These are phyloP conservation scores for Cutaneotrichosporon mucoides DNA, from an alignment of 1,284 basidiomycete species.

Conservation along the genomic window DNA sequence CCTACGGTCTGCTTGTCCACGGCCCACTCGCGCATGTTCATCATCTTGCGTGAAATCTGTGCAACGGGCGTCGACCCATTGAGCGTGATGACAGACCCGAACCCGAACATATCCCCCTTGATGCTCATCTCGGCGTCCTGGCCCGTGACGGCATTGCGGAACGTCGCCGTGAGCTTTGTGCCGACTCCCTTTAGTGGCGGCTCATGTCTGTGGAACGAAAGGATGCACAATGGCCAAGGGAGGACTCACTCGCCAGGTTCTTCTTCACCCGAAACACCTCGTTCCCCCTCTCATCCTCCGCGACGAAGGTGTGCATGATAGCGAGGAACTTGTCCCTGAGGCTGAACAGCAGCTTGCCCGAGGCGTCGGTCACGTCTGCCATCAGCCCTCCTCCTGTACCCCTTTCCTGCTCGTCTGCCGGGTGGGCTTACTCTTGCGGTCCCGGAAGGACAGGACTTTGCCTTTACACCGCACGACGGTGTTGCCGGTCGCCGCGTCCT, in stretches of 20 bases:
- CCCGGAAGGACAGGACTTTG: conserved; percentile 35
- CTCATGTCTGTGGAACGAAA: too few species aligned
- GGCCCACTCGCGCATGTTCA: conserved; percentile 36
- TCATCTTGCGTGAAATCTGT: conserved; percentile 38
- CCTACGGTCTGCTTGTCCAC: conserved; percentile 41
- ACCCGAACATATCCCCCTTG: conserved; percentile 42
- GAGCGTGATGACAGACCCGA: conserved; percentile 33
- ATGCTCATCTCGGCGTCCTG: conserved; percentile 28
- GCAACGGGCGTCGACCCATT: conserved; percentile 32
- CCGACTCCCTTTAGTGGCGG: conserved; percentile 5
- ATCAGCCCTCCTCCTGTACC: not conserved
- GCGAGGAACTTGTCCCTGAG: conserved; percentile 37
- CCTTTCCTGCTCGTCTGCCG: too few species aligned
- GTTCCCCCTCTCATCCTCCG: conserved; percentile 28
- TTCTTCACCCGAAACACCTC: conserved; percentile 40
- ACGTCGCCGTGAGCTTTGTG: conserved; percentile 38
- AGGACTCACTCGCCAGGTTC: conserved; percentile 31
- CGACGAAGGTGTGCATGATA: conserved; percentile 34
- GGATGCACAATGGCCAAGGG: too few species aligned
- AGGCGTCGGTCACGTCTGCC: conserved; percentile 39
- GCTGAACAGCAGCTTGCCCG: conserved; percentile 35
- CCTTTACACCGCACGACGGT: conserved; percentile 37
- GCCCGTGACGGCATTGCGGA: conserved; percentile 32
- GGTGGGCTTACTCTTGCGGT: conserved; percentile 37
- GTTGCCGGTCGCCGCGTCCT: conserved; percentile 33